Base-by-base conservation (phyloP, 2,329 filamentous ascomycete species). In the Talaromyces atroroseus region DNA sequence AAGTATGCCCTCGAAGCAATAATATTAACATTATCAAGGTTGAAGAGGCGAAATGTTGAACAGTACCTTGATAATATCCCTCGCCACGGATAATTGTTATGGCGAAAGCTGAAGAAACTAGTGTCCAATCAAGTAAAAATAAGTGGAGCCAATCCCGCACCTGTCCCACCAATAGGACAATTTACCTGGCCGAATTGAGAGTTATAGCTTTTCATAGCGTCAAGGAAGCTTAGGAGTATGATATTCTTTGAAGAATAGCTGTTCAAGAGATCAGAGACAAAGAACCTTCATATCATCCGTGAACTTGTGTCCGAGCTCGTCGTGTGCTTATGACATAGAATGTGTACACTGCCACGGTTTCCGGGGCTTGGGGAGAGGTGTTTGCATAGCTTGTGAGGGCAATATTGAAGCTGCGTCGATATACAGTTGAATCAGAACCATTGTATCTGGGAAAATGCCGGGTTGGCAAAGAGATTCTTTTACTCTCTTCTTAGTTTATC, bases 251-350 rank as follows among this genome's bases (percentile, higher is more conserved):
- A 14, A 10, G 32, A 18, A 3, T 32, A 10, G 42, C 49, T 23
- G 11, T 32, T 11, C 20, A 52, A 34, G n/a, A 52, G 49, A 20
- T n/a, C 32, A 36, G 49, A 23, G n/a, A 52, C 49, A 32, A 44
- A 34, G 5, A 3, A 4, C 12, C 26, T 51, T 56, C 46, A 51
- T 42, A n/a, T 56, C 47, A 32, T 47, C 46, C 1, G 8, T 3
- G 44, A 51, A 50, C 46, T 56, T 47, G 24, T 50, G 40, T 8
- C 46, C 36, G 3, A 56, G 7, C n/a, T 56, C 54, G 18, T 56
- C 54, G 38, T n/a, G 51, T 44, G n/a, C 23, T 51, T 20, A 56
- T 51, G 29, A 29, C 46, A n/a, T 56, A 56, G 21, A 47, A 34
- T 18, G 54, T 44, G 40, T 56, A 56, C 2, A 38, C 24, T 23